Base-by-base conservation (phyloP, 495 filamentous ascomycete species). In the Penicillium argentinense region DNA sequence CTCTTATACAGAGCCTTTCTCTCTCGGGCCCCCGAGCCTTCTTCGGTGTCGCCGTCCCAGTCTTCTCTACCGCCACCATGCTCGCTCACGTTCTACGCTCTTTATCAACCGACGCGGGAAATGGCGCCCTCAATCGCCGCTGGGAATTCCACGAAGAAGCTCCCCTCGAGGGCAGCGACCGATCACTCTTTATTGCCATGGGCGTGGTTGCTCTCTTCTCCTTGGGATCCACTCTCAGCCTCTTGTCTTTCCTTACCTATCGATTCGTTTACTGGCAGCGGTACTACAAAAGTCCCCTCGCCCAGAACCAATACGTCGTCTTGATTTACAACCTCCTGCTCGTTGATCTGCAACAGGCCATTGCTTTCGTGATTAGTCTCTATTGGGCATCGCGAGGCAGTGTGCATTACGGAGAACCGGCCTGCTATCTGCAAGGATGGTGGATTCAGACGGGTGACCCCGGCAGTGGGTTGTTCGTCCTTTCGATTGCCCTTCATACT, bases 261-360 rank as follows among this genome's bases (percentile, higher is more conserved):
- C 77, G 78, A 45, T 68, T 85, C 39, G 59, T 83, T 16, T 68
- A 67, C 46, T 84, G 81, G 82, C 66, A 63, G n/a, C 61, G 60
- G 1, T 65, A 69, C 42, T 77, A 76, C 63, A 69, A 66, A 40
- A 49, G 48, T 6, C 61, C 62, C n/a, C 57, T 73, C 7, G 54
- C 57, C 9, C 45, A 65, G 26, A 89, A 89, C 60, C 86, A 91
- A 66, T 88, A 85, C 50, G 76, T 89, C 13, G 59, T 89, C 26
- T 73, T 91, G 23, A 82, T 89, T 50, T 83, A 82, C 59, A 88
- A 88, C 60, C 77, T 89, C 3, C 69, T 89, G 6, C 59, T 89
- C 12, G 84, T 85, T 44, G 86, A 90, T 56, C 61, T 89, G 28
- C 84, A 88, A 52, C 86, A 89, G 56, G 68, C 82, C 1, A 68